phyloP scores from a whole-genome alignment of 2,329 filamentous ascomycete species.

The Magnaporthiopsis poae region DNA sequence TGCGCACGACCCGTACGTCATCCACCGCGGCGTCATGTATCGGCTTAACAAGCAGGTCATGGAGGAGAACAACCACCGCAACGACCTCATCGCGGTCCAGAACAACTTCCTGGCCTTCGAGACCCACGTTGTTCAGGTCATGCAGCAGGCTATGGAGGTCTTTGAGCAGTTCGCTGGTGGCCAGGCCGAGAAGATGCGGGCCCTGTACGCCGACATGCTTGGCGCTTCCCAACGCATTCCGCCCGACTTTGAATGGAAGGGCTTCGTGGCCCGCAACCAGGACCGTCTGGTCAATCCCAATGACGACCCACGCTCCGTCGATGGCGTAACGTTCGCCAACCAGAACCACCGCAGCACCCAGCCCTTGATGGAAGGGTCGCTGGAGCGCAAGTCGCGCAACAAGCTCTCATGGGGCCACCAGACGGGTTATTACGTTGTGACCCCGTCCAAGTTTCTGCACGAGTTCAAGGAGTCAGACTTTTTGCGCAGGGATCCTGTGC shows the following conservation, averaged over 20 bases:
- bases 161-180: conserved; percentile 73
- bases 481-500: conserved; percentile 58
- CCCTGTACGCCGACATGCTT: conserved; percentile 78
- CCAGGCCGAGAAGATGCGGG: conserved; percentile 71
- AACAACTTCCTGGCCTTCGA: conserved; percentile 83
- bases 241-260: conserved; percentile 81
- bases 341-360: conserved; percentile 72
- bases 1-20: conserved; percentile 75
- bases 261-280: conserved; percentile 64
- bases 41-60: conserved; percentile 81
- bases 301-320: conserved; percentile 61
- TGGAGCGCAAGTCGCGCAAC: conserved; percentile 85
- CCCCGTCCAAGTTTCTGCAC: conserved; percentile 78
- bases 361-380: conserved; percentile 73
- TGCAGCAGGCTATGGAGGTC: conserved; percentile 73
- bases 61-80: conserved; percentile 91
- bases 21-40: conserved; percentile 72
- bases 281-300: conserved; percentile 69
- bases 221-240: conserved; percentile 66
- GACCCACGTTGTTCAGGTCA: conserved; percentile 67
- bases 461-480: conserved; percentile 91
- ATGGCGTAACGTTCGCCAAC: conserved; percentile 75
- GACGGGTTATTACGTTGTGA: conserved; percentile 81
- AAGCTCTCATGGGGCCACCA: conserved; percentile 69
- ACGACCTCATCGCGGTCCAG: conserved; percentile 86